These are phyloP conservation scores for Helianthus tuberosus DNA, from an alignment of 129 eudicot species.

Conservation along the genomic window DNA sequence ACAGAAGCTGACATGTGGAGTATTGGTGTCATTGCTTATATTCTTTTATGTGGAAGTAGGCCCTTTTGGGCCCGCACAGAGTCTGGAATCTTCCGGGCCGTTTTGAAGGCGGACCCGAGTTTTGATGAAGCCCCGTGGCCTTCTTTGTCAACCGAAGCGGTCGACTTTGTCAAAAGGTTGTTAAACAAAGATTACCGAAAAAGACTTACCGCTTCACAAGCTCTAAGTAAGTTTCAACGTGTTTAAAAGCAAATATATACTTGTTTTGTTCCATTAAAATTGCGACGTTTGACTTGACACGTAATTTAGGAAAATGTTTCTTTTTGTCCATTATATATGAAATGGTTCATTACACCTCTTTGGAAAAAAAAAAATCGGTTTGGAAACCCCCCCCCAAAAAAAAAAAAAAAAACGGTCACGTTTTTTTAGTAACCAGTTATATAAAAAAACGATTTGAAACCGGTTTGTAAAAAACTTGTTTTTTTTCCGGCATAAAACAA, in stretches of 20 bases:
- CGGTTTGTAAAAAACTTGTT: too few species aligned
- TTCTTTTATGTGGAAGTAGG: constrained; percentile 96
- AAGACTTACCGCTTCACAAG: constrained; percentile 98
- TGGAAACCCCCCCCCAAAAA: too few species aligned
- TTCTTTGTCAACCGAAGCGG: constrained; percentile 87
- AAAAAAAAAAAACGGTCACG: too few species aligned
- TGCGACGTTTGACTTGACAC: neutral
- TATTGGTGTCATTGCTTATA: constrained; percentile 98
- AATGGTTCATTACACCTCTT: neutral
- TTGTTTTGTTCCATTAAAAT: neutral
- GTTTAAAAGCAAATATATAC: neutral
- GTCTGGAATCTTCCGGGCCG: constrained; percentile 96
- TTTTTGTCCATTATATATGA: neutral
- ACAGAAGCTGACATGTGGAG: constrained; percentile 99
- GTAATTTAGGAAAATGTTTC: neutral
- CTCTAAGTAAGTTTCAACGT: constrained; percentile 65
- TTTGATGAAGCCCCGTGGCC: constrained; percentile 99
- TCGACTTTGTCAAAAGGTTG: constrained; percentile 91
- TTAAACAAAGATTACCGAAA: constrained; percentile 94
- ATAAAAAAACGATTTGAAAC: too few species aligned
- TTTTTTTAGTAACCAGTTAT: too few species aligned
- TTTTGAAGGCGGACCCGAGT: constrained; percentile 87
- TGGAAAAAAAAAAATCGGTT: too few species aligned
- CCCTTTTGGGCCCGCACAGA: constrained; percentile 99
- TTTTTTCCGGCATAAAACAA: too few species aligned